These are phyloP conservation scores for Cocos nucifera DNA, from an alignment of 176 grass and related monocot species.

Conservation along the genomic window DNA sequence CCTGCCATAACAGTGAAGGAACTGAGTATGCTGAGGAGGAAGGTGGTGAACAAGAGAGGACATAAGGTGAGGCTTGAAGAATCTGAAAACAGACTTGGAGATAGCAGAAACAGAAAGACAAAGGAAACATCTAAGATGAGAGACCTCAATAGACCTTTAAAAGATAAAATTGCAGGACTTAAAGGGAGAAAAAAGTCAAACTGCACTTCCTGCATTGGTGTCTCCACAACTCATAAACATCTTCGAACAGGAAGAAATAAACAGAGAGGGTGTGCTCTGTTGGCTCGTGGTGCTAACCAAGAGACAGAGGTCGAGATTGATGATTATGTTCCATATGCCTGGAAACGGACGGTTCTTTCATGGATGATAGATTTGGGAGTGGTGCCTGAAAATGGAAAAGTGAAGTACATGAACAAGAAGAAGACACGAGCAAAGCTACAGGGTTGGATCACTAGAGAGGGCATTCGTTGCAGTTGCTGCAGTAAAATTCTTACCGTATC, in stretches of 20 bases:
- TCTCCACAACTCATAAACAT: constrained; percentile 5
- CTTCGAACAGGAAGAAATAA: constrained; percentile 19
- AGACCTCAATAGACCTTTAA: too few species aligned
- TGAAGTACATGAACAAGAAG: constrained; percentile 78
- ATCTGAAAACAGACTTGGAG: constrained; percentile 35
- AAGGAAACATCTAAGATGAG: constrained; percentile 11
- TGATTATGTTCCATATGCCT: constrained; percentile 55
- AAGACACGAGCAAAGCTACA: constrained; percentile 45
- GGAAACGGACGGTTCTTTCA: constrained; percentile 73
- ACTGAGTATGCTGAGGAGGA: constrained; percentile 71
- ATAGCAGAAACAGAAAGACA: constrained; percentile 26
- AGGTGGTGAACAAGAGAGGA: constrained; percentile 70
- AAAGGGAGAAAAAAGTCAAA: constrained; percentile 19
- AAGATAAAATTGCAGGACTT: constrained; percentile 12
- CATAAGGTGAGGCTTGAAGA: constrained; percentile 27
- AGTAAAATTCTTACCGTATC: constrained; percentile 57
- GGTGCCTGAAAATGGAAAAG: constrained; percentile 46
- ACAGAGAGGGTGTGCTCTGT: constrained; percentile 48
- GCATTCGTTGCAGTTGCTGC: constrained; percentile 87
- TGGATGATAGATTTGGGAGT: constrained; percentile 95
- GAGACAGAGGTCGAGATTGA: constrained; percentile 29
- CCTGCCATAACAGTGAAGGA: constrained; percentile 52
- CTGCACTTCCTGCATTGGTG: background rate
- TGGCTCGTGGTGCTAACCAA: constrained; percentile 52
- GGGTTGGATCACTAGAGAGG: constrained; percentile 72